These are phyloP conservation scores for Tylopilus felleus DNA, from an alignment of 768 basidiomycete genomes.

Conservation along the genomic window DNA sequence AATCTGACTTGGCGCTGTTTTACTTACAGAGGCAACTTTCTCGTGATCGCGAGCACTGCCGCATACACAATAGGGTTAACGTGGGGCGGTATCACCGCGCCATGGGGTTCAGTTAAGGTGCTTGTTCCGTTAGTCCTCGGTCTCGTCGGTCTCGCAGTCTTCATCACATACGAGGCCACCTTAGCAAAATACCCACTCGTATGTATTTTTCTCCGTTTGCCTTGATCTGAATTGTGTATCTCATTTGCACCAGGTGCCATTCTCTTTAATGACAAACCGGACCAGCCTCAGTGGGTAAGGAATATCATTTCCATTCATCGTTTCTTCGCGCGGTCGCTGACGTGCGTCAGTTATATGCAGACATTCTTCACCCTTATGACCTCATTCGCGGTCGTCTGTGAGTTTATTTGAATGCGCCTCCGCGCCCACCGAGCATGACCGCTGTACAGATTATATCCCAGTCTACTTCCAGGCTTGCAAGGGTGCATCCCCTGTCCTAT, in stretches of 20 bases:
- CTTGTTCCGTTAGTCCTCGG: slow-evolving; percentile 45
- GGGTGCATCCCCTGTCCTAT: no score
- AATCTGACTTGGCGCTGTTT: not conserved
- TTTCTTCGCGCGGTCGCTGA: not conserved
- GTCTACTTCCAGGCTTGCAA: no score
- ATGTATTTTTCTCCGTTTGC: not conserved
- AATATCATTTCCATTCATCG: not conserved
- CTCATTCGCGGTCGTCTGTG: slow-evolving; percentile 18
- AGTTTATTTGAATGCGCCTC: not conserved
- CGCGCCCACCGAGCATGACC: not conserved
- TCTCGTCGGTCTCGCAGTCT: slow-evolving; percentile 33
- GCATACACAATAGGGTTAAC: slow-evolving; percentile 41
- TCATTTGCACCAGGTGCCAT: slow-evolving; percentile 5
- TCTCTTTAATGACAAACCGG: slow-evolving; percentile 26
- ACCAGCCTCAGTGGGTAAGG: slow-evolving; percentile 30
- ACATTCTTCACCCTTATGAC: not conserved
- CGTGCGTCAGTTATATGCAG: not conserved
- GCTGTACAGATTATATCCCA: no score
- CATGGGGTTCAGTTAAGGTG: slow-evolving; percentile 40
- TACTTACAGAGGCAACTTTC: slow-evolving; percentile 37
- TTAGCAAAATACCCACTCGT: slow-evolving; percentile 32
- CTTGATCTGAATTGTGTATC: no score
- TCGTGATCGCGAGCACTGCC: slow-evolving; percentile 37
- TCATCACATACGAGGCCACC: slow-evolving; percentile 39
- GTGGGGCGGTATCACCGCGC: slow-evolving; percentile 43